phyloP scores from a whole-genome alignment of 208 protist genomes.

The Angomonas deanei region DNA sequence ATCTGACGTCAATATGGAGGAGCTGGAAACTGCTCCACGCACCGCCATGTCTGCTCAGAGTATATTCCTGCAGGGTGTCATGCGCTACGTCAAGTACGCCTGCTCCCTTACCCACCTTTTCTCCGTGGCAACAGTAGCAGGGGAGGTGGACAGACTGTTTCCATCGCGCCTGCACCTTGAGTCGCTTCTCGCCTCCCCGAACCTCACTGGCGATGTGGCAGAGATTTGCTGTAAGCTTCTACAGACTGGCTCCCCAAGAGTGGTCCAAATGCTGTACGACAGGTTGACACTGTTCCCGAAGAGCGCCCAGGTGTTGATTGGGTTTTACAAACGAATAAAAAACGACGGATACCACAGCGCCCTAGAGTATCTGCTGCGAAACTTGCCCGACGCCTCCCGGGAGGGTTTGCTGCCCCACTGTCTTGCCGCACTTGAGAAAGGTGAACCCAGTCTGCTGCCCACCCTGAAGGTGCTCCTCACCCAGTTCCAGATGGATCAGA shows the following conservation, averaged over 20 bases:
- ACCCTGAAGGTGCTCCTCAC: background rate
- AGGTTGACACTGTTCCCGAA: background rate
- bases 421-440: conserved; percentile 8
- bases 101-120: background rate
- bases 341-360: background rate
- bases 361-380: background rate
- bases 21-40: too few species aligned
- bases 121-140: background rate
- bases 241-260: background rate
- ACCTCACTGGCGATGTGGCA: background rate
- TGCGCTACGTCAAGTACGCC: background rate
- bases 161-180: background rate
- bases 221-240: background rate
- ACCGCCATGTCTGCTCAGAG: background rate
- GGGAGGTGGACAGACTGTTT: background rate
- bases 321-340: background rate
- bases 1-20: too few species aligned
- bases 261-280: background rate
- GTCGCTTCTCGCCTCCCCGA: too few species aligned
- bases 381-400: background rate
- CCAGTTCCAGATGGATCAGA: conserved; percentile 4
- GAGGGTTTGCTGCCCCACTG: conserved; percentile 9
- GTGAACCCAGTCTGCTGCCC: background rate
- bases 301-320: background rate
- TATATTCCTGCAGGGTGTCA: background rate